phyloP scores from a whole-genome alignment of 2,329 filamentous ascomycete genomes.

The Monilinia aucupariae region DNA sequence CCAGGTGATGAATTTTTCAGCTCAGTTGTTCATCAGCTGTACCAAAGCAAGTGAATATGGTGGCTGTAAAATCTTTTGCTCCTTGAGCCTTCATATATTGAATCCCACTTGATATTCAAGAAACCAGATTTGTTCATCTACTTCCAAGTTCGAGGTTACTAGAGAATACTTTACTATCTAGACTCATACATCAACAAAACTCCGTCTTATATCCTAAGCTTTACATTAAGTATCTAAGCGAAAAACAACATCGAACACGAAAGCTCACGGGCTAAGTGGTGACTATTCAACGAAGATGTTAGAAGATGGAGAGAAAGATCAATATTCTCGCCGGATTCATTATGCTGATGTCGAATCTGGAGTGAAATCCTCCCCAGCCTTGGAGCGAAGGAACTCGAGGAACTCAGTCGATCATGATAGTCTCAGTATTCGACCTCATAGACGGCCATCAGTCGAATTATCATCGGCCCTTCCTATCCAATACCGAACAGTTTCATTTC shows the following conservation, averaged over 20 bases:
- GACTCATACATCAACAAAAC: background rate
- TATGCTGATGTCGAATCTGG: background rate
- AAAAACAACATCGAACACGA: background rate
- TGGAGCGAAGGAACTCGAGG: background rate
- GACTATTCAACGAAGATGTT: background rate
- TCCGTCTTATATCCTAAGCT: background rate
- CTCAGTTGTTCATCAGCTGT: background rate
- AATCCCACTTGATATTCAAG: background rate
- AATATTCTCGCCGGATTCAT: background rate
- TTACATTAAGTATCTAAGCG: background rate
- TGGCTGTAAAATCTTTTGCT: background rate
- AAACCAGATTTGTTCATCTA: background rate
- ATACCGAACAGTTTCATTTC: conserved; percentile 50
- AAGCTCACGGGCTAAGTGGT: background rate
- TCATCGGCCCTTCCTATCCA: conserved; percentile 43
- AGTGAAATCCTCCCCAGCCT: background rate
- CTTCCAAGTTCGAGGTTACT: background rate
- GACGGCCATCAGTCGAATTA: conserved; percentile 35
- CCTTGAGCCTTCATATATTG: background rate
- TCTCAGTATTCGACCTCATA: background rate
- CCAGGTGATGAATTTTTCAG: too few species aligned
- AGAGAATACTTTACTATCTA: background rate
- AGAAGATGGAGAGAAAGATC: background rate
- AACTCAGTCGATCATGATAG: background rate
- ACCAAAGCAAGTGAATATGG: background rate